Evolutionary conservation across 208 protist genomes (phyloP), one percentile per base, ranked within the genome.

Genomic region (Leishmania aethiopica): DNA sequence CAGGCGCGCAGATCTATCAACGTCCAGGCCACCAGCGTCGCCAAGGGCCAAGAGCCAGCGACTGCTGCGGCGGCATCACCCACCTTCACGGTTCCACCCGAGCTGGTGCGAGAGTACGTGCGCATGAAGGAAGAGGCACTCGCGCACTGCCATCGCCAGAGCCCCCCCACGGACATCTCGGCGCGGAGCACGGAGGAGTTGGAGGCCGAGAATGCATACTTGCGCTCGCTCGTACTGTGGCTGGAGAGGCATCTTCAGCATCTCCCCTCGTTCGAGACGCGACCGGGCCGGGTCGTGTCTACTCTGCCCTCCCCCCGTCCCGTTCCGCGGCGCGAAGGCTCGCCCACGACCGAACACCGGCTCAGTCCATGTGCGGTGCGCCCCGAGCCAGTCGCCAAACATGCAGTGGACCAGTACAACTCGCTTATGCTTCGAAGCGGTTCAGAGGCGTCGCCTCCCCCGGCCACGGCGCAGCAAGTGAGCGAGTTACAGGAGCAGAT

Each of bases 141-240:
- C 15, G 1, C 28, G 3, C 40, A 37, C 8, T 66, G 35, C 51
- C 53, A 49, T 25, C 11, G 8, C 32, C 32, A 66, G 25, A 25
- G 51, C 37, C n/a, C 75, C 72, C 66, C 60, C 1, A 47, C 6
- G 77, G 32, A n/a, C 4, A 60, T 40, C 40, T 32, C 17, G 2
- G 47, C 49, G 22, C 80, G 66, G 47, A 64, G 72, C 25, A 55
- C 78, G 19, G 85, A 59, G 66, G 85, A 85, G 74, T 79, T 91
- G 32, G 81, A 85, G 75, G 82, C 73, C 3, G 87, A 90, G 70
- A 90, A 88, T 74, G 84, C 76, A 47, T 90, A 90, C 79, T 77
- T 86, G 28, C 79, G 84, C 15, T 83, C 82, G 1, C 77, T 88
- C 2, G 66, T 86, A 1, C 55, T 71, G 25, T 51, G 77, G 0